These are phyloP conservation scores for Lactarius hengduanensis DNA, from an alignment of 768 basidiomycete species.

Conservation along the genomic window DNA sequence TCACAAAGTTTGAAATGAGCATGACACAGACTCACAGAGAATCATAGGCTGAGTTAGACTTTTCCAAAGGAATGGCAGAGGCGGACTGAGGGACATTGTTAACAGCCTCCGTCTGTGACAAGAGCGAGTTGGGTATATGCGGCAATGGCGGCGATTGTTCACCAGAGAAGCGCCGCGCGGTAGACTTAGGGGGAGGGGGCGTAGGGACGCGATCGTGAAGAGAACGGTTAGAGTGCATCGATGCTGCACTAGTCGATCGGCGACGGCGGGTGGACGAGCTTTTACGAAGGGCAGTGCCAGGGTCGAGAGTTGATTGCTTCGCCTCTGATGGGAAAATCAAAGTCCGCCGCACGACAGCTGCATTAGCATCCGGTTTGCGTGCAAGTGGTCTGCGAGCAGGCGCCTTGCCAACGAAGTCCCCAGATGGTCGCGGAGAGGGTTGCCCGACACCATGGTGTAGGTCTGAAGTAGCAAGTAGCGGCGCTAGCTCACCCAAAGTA, in stretches of 20 bases:
- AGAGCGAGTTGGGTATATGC: constrained; percentile 53
- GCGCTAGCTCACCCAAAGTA: constrained; percentile 10
- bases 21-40: constrained; percentile 58
- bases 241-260: constrained; percentile 58
- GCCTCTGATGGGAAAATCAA: constrained; percentile 75
- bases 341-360: constrained; percentile 68
- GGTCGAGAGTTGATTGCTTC: constrained; percentile 54
- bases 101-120: constrained; percentile 39
- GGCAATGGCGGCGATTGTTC: constrained; percentile 71
- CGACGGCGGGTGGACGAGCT: constrained; percentile 48
- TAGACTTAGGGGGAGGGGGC: constrained; percentile 73
- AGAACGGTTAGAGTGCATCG: constrained; percentile 63
- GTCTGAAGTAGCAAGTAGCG: constrained; percentile 31
- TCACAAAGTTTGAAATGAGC: constrained; percentile 18
- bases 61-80: constrained; percentile 50
- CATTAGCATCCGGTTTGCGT: constrained; percentile 22
- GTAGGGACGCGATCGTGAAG: constrained; percentile 81
- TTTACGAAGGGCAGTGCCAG: constrained; percentile 34
- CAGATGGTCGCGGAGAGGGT: constrained; percentile 6
- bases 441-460: constrained; percentile 27
- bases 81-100: constrained; percentile 42
- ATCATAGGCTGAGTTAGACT: constrained; percentile 71
- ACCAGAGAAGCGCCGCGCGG: constrained; percentile 58
- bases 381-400: constrained; percentile 17
- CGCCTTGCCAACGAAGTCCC: constrained; percentile 22